Evolutionary conservation across 2,329 filamentous ascomycete species (phyloP), one percentile per base, ranked within the genome.

Genomic region (Immersiporthe knoxdaviesiana): DNA sequence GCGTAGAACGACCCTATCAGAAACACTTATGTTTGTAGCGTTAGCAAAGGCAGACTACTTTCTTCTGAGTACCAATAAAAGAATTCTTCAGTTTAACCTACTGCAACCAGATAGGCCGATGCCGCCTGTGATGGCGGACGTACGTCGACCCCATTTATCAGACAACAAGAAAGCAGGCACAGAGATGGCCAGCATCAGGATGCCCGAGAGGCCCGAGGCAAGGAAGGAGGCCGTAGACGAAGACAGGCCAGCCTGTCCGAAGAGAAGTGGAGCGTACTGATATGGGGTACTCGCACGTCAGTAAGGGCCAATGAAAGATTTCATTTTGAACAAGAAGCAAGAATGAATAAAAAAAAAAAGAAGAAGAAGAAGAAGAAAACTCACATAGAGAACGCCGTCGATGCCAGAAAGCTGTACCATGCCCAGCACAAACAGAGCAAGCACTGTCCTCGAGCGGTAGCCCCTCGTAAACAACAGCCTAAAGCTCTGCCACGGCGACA

Each of bases 331-430:
- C n/a, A n/a, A n/a, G n/a, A n/a, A n/a, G n/a, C n/a, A n/a, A 32
- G 3, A 39, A 4, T 24, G 2, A 3, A 14, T 32, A 3, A 2
- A 8, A 52, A 5, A 30, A 58, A 32, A 32, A 21, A 16, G 32
- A 12, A 16, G 6, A 47, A 47, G 16, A 16, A 41, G 2, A 41
- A 41, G 16, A 41, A 4, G 27, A 27, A 16, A 10, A 79, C 82
- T 75, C 74, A 87, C 86, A 69, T 88, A 90, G 32, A 89, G 80
- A 6, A 90, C 83, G 0, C 85, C 88, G 72, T 91, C 88, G 63
- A 90, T 90, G 0, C 88, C 88, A 37, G 81, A 85, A 0, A 90
- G 77, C 72, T 91, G 88, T 41, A 87, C 82, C 81, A 89, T 87
- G 1, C 81, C 83, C 75, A 90, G 83, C 65, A 89, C 76, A 70